Evolutionary conservation across 1,284 basidiomycete genomes (phyloP).

Genomic region (Papiliotrema laurentii): DNA sequence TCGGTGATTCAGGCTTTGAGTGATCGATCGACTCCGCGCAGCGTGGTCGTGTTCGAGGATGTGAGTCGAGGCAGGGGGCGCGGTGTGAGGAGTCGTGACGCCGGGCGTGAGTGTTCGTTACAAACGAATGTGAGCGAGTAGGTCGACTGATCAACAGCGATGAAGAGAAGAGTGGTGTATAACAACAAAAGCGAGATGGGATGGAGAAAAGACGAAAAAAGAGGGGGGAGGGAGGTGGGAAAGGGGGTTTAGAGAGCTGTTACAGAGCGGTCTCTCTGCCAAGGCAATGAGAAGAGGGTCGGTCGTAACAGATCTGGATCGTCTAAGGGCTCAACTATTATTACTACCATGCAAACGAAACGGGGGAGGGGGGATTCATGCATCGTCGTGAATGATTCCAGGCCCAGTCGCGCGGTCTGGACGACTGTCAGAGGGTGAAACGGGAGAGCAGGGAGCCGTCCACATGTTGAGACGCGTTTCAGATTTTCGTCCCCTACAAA

Average conservation of each 20-base stretch:
- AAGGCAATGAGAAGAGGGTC: too few species aligned
- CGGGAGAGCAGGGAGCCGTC: too few species aligned
- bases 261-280: too few species aligned
- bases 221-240: neutral
- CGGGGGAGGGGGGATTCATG: too few species aligned
- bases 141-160: constrained; percentile 5
- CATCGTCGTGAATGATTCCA: too few species aligned
- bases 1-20: neutral
- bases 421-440: too few species aligned
- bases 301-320: too few species aligned
- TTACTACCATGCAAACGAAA: too few species aligned
- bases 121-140: constrained; percentile 19
- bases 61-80: neutral
- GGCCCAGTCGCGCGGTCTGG: too few species aligned
- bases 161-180: neutral
- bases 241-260: neutral
- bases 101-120: constrained; percentile 3
- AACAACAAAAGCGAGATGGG: neutral
- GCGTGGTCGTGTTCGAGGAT: neutral
- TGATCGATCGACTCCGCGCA: neutral
- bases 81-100: neutral
- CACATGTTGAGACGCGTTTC: too few species aligned
- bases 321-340: too few species aligned
- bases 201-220: neutral
- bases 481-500: too few species aligned